These are phyloP conservation scores for Trichoderma gracile DNA, from an alignment of 2,329 filamentous ascomycete genomes.

Conservation along the genomic window DNA sequence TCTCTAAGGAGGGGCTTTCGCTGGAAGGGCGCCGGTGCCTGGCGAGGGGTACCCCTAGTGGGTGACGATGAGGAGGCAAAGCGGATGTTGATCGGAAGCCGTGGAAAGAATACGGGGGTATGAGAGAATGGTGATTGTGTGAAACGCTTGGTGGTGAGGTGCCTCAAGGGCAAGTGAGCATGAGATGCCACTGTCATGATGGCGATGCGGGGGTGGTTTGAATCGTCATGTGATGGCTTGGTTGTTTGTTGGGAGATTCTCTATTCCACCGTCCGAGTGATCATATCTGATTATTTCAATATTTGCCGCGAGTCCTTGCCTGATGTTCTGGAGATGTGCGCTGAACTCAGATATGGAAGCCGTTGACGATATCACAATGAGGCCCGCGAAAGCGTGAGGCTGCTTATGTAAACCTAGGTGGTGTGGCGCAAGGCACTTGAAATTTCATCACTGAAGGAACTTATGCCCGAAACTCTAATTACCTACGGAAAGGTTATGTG, in stretches of 20 bases:
- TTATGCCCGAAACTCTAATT: background rate
- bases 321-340: no score
- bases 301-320: no score
- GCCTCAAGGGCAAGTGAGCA: conserved; percentile 22
- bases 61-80: background rate
- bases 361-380: background rate
- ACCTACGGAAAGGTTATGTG: no score
- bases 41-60: conserved; percentile 1
- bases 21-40: conserved; percentile 12
- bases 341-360: no score
- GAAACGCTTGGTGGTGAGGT: background rate
- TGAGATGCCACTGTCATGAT: conserved; percentile 33
- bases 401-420: background rate
- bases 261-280: no score
- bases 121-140: background rate
- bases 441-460: background rate
- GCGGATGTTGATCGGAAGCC: background rate
- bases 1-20: conserved; percentile 1
- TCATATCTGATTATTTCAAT: no score
- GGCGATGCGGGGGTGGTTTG: background rate
- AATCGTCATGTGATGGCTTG: background rate
- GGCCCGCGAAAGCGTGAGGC: background rate
- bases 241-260: no score
- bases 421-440: background rate
- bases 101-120: background rate